Conservation (phyloP, 202 grass and related monocot species). For the Schoenoplectus tabernaemontani region DNA sequence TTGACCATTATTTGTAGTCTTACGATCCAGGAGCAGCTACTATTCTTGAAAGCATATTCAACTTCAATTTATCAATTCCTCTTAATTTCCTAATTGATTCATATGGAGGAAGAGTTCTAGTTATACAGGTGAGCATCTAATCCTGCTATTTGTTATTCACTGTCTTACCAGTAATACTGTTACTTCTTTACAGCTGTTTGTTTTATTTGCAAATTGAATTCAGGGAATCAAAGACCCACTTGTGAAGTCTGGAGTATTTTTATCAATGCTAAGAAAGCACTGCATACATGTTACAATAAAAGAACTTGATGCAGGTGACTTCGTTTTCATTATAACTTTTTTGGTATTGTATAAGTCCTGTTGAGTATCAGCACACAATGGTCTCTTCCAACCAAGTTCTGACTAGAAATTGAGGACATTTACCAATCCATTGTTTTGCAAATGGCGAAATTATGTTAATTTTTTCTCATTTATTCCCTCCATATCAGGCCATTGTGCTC, state of each 20-base stretch:
- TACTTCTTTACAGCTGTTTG: conserved; percentile 14
- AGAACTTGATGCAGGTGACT: conserved; percentile 77
- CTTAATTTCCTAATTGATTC: conserved; percentile 85
- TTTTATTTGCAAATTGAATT: conserved; percentile 26
- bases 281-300: conserved; percentile 49
- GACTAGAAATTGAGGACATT: neutral
- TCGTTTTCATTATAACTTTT: neutral
- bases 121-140: conserved; percentile 55
- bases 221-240: conserved; percentile 87
- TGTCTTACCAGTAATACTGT: neutral
- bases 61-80: conserved; percentile 80
- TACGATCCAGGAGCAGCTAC: neutral
- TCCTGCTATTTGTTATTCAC: neutral
- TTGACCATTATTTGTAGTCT: conserved; percentile 30
- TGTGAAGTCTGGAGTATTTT: conserved; percentile 50
- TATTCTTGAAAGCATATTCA: conserved; percentile 72
- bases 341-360: neutral
- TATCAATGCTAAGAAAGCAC: conserved; percentile 69
- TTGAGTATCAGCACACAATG: neutral
- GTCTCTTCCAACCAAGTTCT: neutral
- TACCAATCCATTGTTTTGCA: neutral
- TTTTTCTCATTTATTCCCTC: conserved; percentile 7
- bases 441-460: neutral
- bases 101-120: conserved; percentile 69
- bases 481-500: conserved; percentile 67